A percentile compares a stretch with the other conserved stretches of the same genome.
phyloP scores from a whole-genome alignment of 306 rosid species.

The peach (Prunus persica) region DNA sequence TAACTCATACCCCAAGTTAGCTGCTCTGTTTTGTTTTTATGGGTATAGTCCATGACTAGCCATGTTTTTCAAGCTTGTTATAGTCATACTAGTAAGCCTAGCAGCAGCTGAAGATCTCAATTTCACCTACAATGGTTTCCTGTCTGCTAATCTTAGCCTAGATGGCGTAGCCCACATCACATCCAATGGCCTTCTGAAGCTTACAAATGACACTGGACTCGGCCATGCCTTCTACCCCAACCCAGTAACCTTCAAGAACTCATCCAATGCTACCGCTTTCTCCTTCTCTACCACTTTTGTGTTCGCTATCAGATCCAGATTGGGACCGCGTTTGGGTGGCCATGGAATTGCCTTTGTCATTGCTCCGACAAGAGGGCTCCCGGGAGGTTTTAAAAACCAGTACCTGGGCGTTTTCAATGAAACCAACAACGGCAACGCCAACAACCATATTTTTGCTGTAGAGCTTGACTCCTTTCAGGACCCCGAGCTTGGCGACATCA shows the following conservation, averaged over 20 bases:
- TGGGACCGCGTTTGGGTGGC: not conserved
- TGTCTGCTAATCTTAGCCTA: not conserved
- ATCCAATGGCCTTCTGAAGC: not conserved
- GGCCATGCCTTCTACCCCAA: slow-evolving; percentile 20
- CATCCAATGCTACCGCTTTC: not conserved
- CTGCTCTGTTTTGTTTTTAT: no score
- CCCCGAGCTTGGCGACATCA: not conserved
- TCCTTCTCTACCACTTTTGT: slow-evolving; percentile 21
- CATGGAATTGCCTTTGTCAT: slow-evolving; percentile 11
- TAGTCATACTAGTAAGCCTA: not conserved
- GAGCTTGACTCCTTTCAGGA: slow-evolving; percentile 5
- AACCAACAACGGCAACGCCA: not conserved
- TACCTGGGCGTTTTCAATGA: slow-evolving; percentile 15
- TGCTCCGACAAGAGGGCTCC: not conserved
- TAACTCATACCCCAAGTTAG: no score
- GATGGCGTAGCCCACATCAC: slow-evolving; percentile 1
- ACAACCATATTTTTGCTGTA: slow-evolving; percentile 10
- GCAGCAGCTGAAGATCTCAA: not conserved
- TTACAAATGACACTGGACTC: not conserved
- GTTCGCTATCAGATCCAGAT: not conserved
- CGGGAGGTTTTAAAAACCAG: not conserved
- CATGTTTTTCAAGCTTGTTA: not conserved
- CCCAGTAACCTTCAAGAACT: slow-evolving; percentile 2
- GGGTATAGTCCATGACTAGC: no score
- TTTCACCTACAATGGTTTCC: not conserved